Percentiles rank a stretch among this genome's conserved stretches.
phyloP scores from a whole-genome alignment of 441 rosid species.

The Melastoma candidum region DNA sequence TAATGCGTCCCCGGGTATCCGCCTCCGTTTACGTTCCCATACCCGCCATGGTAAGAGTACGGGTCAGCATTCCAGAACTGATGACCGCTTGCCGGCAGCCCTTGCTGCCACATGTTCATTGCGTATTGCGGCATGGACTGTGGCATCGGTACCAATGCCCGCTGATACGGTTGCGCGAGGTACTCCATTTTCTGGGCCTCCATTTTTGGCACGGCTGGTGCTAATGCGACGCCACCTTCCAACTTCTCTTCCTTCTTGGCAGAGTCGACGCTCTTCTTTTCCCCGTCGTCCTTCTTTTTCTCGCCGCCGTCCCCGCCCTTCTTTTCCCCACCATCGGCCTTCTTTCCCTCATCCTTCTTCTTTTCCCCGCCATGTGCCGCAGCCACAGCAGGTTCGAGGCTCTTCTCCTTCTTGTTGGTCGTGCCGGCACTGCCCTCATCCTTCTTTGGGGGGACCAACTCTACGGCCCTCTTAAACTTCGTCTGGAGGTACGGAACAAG shows the following conservation, averaged over 20 bases:
- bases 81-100: neutral
- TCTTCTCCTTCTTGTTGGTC: conserved; percentile 22
- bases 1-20: neutral
- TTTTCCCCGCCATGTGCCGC: conserved; percentile 13
- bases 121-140: too few species aligned
- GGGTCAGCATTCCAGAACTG: too few species aligned
- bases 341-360: conserved; percentile 7
- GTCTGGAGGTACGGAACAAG: conserved; percentile 37
- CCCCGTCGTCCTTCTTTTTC: neutral
- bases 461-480: conserved; percentile 60
- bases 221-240: neutral
- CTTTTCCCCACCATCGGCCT: conserved; percentile 11
- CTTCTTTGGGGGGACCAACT: conserved; percentile 39
- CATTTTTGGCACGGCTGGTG: conserved; percentile 14
- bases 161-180: neutral
- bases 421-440: conserved; percentile 33
- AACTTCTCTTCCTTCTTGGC: conserved; percentile 12
- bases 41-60: conserved; percentile 2
- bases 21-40: neutral
- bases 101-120: too few species aligned
- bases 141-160: too few species aligned
- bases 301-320: neutral
- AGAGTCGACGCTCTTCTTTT: neutral
- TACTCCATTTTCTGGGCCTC: conserved; percentile 11
- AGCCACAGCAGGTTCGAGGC: neutral